Percentiles rank a stretch among this genome's conserved stretches.
Conservation (phyloP, 2,329 filamentous ascomycete genomes). For the Fusarium equiseti region DNA sequence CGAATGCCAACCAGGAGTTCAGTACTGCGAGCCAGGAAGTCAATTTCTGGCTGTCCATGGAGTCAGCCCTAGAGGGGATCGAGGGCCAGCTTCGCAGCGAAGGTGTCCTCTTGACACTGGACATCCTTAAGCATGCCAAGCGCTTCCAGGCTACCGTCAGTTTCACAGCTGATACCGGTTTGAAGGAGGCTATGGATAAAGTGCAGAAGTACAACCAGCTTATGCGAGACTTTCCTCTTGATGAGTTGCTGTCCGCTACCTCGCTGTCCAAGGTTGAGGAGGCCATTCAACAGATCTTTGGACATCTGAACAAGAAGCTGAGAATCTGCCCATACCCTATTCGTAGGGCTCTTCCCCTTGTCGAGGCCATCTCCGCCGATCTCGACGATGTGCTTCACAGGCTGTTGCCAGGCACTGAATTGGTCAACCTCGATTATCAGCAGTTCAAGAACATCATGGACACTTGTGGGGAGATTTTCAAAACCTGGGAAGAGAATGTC, state of each 20-base stretch:
- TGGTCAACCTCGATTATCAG: conserved; percentile 92
- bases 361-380: conserved; percentile 95
- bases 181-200: conserved; percentile 95
- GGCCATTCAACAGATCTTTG: conserved; percentile 89
- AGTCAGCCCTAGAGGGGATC: conserved; percentile 90
- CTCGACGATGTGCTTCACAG: conserved; percentile 88
- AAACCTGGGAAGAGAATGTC: conserved; percentile 92
- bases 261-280: conserved; percentile 90
- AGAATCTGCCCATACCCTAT: conserved; percentile 97
- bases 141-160: conserved; percentile 98
- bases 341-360: conserved; percentile 88
- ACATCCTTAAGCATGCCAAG: conserved; percentile 96
- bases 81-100: conserved; percentile 89
- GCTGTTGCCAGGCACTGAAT: conserved; percentile 84
- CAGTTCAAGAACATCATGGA: conserved; percentile 91
- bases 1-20: conserved; percentile 66
- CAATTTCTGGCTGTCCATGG: conserved; percentile 99
- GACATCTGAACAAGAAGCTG: conserved; percentile 96
- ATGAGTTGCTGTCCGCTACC: conserved; percentile 92
- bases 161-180: conserved; percentile 93
- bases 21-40: conserved; percentile 94
- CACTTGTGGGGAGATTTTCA: conserved; percentile 86
- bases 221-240: conserved; percentile 97
- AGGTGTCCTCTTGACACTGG: conserved; percentile 89
- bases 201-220: conserved; percentile 99